These are phyloP conservation scores for Penicillium antarcticum DNA, from an alignment of 495 filamentous ascomycete species.

Conservation along the genomic window DNA sequence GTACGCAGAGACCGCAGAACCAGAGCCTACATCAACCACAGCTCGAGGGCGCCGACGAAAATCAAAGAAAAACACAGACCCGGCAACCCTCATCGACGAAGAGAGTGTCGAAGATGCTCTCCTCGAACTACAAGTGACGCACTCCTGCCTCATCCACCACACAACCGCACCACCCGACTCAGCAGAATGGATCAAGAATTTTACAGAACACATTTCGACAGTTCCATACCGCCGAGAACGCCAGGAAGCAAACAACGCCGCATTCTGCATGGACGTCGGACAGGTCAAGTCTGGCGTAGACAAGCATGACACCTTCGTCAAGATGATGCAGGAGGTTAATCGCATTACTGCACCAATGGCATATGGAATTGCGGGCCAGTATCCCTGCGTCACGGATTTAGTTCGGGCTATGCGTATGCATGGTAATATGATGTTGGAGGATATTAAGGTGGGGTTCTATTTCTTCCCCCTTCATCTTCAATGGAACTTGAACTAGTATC, in stretches of 20 bases:
- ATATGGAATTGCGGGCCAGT: conserved; percentile 63
- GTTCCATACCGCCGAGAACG: conserved; percentile 63
- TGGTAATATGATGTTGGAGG: conserved; percentile 59
- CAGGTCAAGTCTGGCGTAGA: conserved; percentile 74
- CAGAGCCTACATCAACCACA: conserved; percentile 16
- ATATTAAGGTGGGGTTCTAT: conserved; percentile 47
- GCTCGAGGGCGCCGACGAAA: conserved; percentile 25
- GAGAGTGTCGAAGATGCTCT: conserved; percentile 72
- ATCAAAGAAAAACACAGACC: conserved; percentile 41
- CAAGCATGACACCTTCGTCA: conserved; percentile 64
- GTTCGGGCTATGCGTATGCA: conserved; percentile 54
- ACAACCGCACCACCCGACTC: conserved; percentile 60
- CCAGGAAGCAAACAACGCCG: conserved; percentile 48
- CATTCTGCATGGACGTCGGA: conserved; percentile 80
- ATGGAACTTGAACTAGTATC: background rate
- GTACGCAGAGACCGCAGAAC: conserved; percentile 28
- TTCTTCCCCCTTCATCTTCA: background rate
- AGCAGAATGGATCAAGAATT: conserved; percentile 72
- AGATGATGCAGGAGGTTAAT: conserved; percentile 76
- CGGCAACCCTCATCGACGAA: conserved; percentile 58
- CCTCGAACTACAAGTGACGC: conserved; percentile 65
- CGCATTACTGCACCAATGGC: conserved; percentile 73
- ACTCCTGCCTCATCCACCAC: conserved; percentile 70
- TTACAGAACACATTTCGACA: conserved; percentile 78
- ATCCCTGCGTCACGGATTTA: conserved; percentile 55